Base-by-base conservation (phyloP, 768 basidiomycete species). In the Mycena sanguinolenta region DNA sequence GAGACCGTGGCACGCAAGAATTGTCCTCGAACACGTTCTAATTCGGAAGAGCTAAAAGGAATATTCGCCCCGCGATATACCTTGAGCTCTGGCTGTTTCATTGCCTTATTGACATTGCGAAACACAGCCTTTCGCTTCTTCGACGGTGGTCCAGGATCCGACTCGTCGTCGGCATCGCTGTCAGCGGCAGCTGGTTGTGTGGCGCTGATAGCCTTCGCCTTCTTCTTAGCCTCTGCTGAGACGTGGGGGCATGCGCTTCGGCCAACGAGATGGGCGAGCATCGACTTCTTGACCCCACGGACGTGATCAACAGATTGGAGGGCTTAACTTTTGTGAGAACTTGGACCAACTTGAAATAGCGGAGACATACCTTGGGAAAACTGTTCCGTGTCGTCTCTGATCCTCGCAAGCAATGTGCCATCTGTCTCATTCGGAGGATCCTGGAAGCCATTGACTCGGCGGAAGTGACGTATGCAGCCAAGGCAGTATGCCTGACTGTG, bases 1-100 rank as follows among this genome's bases (percentile, higher is more conserved):
- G 77, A 81, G 16, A 79, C 67, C 0, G 78, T 80, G 0, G 78
- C 77, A 0, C 74, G 65, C 8, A 77, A 70, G 38, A 79, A 78
- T 50, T 81, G 78, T 17, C 69, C 42, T 10, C 54, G 58, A 9
- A 81, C 62, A 23, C 66, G 63, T 7, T 59, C 67, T 27, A 55
- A 54, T 32, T 79, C 74, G 27, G 73, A 70, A 0, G 30, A 16
- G 3, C 50, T 74, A 58, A 81, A 80, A 10, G 44, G 44, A n/a
- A 46, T 46, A n/a, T n/a, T 46, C 10, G 19, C 19, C 6, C 44
- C 44, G 6, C 44, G 44, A 21, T 46, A 46, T 8, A 46, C 44
- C 21, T 46, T 21, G 8, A 46, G 21, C 19, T 46, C 44, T 6
- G 44, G 44, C 19, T 46, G 44, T n/a, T 46, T 46, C 44, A 46